A percentile compares a stretch with the other conserved stretches of the same genome.
Conservation (phyloP, 495 filamentous ascomycete species). For the Podospora sp. region DNA sequence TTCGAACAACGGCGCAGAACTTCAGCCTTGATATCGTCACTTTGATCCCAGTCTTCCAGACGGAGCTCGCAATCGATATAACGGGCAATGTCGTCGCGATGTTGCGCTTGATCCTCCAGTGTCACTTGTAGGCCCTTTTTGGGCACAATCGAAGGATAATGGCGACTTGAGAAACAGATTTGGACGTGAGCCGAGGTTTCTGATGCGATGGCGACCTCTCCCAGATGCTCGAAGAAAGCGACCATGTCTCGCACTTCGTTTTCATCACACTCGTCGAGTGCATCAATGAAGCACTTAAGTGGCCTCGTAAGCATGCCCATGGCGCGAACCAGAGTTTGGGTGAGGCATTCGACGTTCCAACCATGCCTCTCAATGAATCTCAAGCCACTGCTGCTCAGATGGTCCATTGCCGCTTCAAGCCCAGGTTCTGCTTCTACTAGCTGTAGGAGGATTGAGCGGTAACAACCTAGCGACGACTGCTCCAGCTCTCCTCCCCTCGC, state of each 20-base stretch:
- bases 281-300: slow-evolving; percentile 41
- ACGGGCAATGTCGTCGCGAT: slow-evolving; percentile 20
- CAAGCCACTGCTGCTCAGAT: neutral
- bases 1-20: slow-evolving; percentile 41
- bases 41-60: slow-evolving; percentile 20
- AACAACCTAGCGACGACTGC: slow-evolving; percentile 52
- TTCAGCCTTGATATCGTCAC: slow-evolving; percentile 28
- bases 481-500: slow-evolving; percentile 43
- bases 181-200: slow-evolving; percentile 4
- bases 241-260: slow-evolving; percentile 38
- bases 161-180: slow-evolving; percentile 52
- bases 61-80: slow-evolving; percentile 21
- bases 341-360: slow-evolving; percentile 32
- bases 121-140: slow-evolving; percentile 29
- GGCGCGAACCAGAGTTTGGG: slow-evolving; percentile 27
- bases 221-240: slow-evolving; percentile 34
- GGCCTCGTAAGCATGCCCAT: slow-evolving; percentile 22
- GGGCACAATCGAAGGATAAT: slow-evolving; percentile 48
- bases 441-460: slow-evolving; percentile 49
- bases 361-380: neutral
- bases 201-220: slow-evolving; percentile 9
- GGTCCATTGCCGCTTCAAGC: slow-evolving; percentile 27
- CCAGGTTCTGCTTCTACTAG: slow-evolving; percentile 27
- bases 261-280: slow-evolving; percentile 42
- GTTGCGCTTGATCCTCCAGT: slow-evolving; percentile 19